Conservation (phyloP, 2,329 filamentous ascomycete genomes). For the Diaporthe longicolla region DNA sequence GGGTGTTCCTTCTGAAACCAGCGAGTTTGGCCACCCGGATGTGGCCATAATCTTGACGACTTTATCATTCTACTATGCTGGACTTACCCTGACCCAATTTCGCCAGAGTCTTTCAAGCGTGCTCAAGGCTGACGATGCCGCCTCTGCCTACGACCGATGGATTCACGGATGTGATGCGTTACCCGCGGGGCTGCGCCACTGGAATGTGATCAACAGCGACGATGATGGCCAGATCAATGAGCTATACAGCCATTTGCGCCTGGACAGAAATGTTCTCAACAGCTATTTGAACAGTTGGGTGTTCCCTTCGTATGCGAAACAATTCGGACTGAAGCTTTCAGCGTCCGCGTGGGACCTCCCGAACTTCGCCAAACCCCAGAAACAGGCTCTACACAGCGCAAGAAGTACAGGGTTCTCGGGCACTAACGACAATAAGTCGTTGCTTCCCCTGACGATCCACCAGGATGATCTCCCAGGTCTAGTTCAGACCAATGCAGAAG, state of each 20-base stretch:
- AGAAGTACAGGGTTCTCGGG: constrained; percentile 77
- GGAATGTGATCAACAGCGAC: constrained; percentile 71
- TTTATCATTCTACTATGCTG: constrained; percentile 76
- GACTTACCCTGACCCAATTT: constrained; percentile 65
- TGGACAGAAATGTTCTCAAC: constrained; percentile 66
- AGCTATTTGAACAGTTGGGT: constrained; percentile 75
- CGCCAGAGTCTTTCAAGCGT: constrained; percentile 64
- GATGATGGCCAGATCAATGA: constrained; percentile 65
- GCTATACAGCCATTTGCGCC: constrained; percentile 65
- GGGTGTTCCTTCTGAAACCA: constrained; percentile 71
- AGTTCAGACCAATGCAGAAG: constrained; percentile 73
- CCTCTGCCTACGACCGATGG: constrained; percentile 68
- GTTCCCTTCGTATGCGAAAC: constrained; percentile 75
- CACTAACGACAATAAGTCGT: constrained; percentile 74
- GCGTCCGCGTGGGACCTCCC: constrained; percentile 79
- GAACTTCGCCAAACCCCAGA: constrained; percentile 52
- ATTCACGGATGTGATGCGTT: constrained; percentile 56
- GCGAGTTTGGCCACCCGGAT: constrained; percentile 79
- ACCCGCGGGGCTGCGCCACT: constrained; percentile 63
- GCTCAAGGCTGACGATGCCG: constrained; percentile 68
- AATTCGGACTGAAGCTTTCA: constrained; percentile 74
- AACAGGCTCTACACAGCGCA: constrained; percentile 52
- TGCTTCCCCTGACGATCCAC: constrained; percentile 73
- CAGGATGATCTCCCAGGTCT: constrained; percentile 72
- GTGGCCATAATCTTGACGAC: constrained; percentile 76